Base-by-base conservation (phyloP, 2,329 filamentous ascomycete genomes). In the Penicillium sp. region DNA sequence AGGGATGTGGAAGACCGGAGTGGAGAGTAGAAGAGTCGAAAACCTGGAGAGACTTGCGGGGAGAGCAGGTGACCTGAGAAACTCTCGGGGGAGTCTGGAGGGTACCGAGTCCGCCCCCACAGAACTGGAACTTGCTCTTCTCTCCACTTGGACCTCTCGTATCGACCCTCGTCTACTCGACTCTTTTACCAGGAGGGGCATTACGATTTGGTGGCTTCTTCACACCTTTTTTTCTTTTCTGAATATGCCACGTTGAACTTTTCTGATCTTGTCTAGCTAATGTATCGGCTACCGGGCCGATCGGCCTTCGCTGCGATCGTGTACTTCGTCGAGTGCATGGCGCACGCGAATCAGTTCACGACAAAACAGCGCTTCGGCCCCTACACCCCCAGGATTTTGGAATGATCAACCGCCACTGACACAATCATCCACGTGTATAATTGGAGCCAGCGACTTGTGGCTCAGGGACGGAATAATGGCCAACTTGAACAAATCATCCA, bases 21-120 rank as follows among this genome's bases (percentile, higher is more conserved):
- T 12, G 52, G 54, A 28, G 17, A 11, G 49, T 52, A 20, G 45
- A 38, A 58, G 50, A 56, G 43, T 28, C 25, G 47, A 48, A 63
- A 63, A 69, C 62, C 63, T 67, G 65, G 65, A 67, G 65, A 64
- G 57, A 60, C 59, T 62, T 67, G 63, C 64, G 65, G 63, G 65
- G 59, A 60, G 62, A 42, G 37, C 61, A 63, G 59, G 63, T 58
- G 49, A 62, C 57, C 57, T 67, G 41, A 20, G 49, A 38, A 31
- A 8, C 31, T 31, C 49, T 25, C 8, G 12, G 14, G 35, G 38
- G 37, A 17, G 34, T 52, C 14, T 7, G n/a, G 42, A 45, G 42
- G 42, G 42, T 22, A 8, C 25, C 25, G 17, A 20, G 28, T 22
- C 14, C 38, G 12, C 38, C 35, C 38, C 49, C 34, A 37, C 34